Conservation (phyloP, 352 stramenopile species). For the Elongisporangium anandrum region DNA sequence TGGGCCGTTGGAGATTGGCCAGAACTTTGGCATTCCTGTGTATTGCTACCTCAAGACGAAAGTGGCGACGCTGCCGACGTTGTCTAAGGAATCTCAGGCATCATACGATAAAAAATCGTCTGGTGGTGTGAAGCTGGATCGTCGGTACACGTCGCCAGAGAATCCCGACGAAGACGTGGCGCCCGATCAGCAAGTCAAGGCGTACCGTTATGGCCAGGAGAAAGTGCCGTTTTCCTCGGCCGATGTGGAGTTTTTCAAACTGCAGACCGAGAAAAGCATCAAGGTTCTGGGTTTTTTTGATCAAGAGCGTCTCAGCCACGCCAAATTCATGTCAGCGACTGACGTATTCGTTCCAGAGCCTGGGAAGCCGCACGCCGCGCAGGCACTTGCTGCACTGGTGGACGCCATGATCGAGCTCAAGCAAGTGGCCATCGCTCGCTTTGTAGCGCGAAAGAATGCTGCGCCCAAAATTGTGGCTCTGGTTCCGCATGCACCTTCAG, state of each 20-base stretch:
- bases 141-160: conserved; percentile 56
- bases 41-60: conserved; percentile 83
- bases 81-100: conserved; percentile 65
- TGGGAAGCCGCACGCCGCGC: conserved; percentile 51
- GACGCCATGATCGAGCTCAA: conserved; percentile 58
- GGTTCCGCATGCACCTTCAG: conserved; percentile 44
- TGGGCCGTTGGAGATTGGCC: conserved; percentile 63
- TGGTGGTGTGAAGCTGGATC: conserved; percentile 72
- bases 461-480: conserved; percentile 72
- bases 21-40: conserved; percentile 57
- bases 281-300: conserved; percentile 76
- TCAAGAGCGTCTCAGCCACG: conserved; percentile 30
- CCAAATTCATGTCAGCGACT: conserved; percentile 57
- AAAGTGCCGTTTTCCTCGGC: conserved; percentile 78
- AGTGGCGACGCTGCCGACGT: conserved; percentile 56
- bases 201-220: conserved; percentile 74
- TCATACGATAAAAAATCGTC: conserved; percentile 54
- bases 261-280: conserved; percentile 71
- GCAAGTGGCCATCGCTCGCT: conserved; percentile 71
- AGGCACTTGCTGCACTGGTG: conserved; percentile 57
- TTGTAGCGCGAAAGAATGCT: conserved; percentile 72
- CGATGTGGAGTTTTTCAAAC: conserved; percentile 80
- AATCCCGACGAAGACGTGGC: conserved; percentile 70
- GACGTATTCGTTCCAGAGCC: conserved; percentile 80
- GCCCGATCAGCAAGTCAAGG: conserved; percentile 70